phyloP scores from a whole-genome alignment of 768 basidiomycete genomes.

The Termitomyces titanicus region DNA sequence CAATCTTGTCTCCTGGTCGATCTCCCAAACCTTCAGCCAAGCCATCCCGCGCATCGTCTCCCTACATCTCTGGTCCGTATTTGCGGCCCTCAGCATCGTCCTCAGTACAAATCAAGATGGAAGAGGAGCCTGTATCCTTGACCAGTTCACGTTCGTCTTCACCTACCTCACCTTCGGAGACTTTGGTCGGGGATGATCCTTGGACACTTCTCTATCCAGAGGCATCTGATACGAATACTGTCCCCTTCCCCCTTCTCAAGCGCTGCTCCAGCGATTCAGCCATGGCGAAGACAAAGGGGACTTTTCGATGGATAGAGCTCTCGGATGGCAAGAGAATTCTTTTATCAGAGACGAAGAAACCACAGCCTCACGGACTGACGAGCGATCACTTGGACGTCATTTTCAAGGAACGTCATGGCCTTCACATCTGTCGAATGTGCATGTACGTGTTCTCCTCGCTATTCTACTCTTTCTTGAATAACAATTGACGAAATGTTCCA shows the following conservation, averaged over 20 bases:
- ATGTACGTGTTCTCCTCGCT: neutral
- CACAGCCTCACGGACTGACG: neutral
- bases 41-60: neutral
- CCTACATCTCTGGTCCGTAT: neutral
- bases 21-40: neutral
- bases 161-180: neutral
- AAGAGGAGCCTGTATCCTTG: neutral
- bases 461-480: neutral
- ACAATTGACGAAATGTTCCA: neutral
- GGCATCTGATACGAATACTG: neutral
- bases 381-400: neutral
- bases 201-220: neutral
- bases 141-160: neutral
- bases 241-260: neutral
- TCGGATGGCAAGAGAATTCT: neutral
- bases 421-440: slow-evolving; percentile 5
- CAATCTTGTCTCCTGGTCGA: neutral
- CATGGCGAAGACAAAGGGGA: neutral
- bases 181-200: neutral
- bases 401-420: neutral
- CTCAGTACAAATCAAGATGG: neutral
- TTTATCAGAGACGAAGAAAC: neutral
- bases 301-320: neutral
- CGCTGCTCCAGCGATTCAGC: neutral
- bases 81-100: neutral